A percentile compares a stretch with the other conserved stretches of the same genome.
Evolutionary conservation across 352 stramenopile species (phyloP).

Genomic region (Saprolegnia diclina): DNA sequence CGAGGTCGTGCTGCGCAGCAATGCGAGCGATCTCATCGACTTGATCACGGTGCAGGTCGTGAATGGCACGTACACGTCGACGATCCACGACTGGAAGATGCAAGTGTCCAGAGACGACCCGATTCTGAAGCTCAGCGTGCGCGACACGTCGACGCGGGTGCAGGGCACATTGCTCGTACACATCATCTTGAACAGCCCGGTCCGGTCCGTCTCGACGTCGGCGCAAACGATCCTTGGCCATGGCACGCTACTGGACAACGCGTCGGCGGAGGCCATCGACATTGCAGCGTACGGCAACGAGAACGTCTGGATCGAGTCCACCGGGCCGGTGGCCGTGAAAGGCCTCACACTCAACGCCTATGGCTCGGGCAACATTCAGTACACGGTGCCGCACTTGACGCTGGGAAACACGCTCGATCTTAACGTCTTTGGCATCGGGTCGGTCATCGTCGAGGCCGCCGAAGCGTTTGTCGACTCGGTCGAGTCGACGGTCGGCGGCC

Average conservation of each 20-base stretch:
- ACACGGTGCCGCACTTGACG: not conserved
- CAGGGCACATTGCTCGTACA: slow-evolving; percentile 11
- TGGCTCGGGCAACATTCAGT: slow-evolving; percentile 7
- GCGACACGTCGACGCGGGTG: not conserved
- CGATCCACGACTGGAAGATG: slow-evolving; percentile 15
- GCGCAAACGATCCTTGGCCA: slow-evolving; percentile 18
- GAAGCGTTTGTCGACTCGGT: not conserved
- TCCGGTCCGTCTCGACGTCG: not conserved
- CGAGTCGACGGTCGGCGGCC: slow-evolving; percentile 9
- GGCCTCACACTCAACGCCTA: not conserved
- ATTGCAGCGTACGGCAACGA: slow-evolving; percentile 15
- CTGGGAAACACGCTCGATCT: not conserved
- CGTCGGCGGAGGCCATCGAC: not conserved
- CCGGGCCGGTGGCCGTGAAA: not conserved
- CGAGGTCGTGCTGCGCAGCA: slow-evolving; percentile 7
- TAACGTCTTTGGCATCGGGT: slow-evolving; percentile 12
- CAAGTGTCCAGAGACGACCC: not conserved
- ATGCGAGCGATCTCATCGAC: not conserved
- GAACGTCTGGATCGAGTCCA: slow-evolving; percentile 23
- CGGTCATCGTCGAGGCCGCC: slow-evolving; percentile 6
- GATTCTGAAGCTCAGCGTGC: slow-evolving; percentile 5
- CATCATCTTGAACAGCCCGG: slow-evolving; percentile 11
- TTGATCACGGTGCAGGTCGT: slow-evolving; percentile 12
- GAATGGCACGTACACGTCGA: not conserved
- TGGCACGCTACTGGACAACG: not conserved